Conservation (phyloP, 2,329 filamentous ascomycete genomes). For the Alternaria panax region DNA sequence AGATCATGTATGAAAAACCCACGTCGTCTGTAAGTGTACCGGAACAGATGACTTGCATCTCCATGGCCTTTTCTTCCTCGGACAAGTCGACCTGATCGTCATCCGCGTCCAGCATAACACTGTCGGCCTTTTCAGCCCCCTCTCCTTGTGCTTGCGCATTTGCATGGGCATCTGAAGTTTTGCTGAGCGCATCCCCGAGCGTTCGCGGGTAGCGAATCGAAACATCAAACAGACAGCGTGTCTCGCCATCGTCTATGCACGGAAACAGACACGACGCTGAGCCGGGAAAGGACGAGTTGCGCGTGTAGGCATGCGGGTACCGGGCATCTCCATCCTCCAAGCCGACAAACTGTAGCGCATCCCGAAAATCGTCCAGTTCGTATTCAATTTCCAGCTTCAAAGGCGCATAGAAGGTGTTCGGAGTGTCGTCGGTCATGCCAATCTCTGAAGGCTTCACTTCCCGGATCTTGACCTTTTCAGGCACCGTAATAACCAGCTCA, state of each 20-base stretch:
- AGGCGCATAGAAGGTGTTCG: slow-evolving; percentile 60
- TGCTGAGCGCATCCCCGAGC: slow-evolving; percentile 73
- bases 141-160: slow-evolving; percentile 23
- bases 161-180: slow-evolving; percentile 40
- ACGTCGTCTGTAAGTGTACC: slow-evolving; percentile 86
- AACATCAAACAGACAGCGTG: slow-evolving; percentile 85
- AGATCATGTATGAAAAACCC: slow-evolving; percentile 15
- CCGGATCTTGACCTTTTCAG: slow-evolving; percentile 67
- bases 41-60: slow-evolving; percentile 90
- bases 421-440: slow-evolving; percentile 32
- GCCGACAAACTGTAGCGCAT: slow-evolving; percentile 92
- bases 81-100: slow-evolving; percentile 56
- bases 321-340: slow-evolving; percentile 78
- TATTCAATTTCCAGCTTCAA: slow-evolving; percentile 78
- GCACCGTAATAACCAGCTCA: slow-evolving; percentile 66
- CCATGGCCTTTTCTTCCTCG: slow-evolving; percentile 84
- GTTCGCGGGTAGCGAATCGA: slow-evolving; percentile 86
- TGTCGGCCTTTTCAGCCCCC: slow-evolving; percentile 41
- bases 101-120: slow-evolving; percentile 43
- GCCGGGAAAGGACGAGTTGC: slow-evolving; percentile 78
- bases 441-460: slow-evolving; percentile 64
- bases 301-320: slow-evolving; percentile 92
- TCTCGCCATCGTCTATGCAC: slow-evolving; percentile 85
- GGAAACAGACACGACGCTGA: slow-evolving; percentile 88
- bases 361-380: slow-evolving; percentile 74